phyloP scores from a whole-genome alignment of 139 green algal genomes.

The Chlorella sp. region DNA sequence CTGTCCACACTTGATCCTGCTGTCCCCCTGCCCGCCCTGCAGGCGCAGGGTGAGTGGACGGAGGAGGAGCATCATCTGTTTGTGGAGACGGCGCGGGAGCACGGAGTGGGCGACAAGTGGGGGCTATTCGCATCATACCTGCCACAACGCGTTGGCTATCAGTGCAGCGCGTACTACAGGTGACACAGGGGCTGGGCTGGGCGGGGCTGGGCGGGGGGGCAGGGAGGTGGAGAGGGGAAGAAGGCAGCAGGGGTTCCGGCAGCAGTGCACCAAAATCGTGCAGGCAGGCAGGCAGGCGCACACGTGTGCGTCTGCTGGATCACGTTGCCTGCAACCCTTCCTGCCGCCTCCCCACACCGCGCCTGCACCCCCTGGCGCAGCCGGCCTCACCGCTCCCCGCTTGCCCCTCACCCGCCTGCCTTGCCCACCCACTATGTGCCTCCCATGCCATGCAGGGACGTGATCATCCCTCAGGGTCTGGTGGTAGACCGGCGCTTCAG shows the following conservation, averaged over 20 bases:
- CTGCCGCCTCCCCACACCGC: too few relatives aligned
- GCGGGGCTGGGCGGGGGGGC: background rate
- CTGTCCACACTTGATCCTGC: background rate
- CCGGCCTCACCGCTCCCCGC: too few relatives aligned
- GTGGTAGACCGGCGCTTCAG: slow-evolving; percentile 54
- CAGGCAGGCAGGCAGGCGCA: too few relatives aligned
- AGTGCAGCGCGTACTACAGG: slow-evolving; percentile 75
- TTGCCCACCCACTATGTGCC: too few relatives aligned
- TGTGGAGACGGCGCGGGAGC: slow-evolving; percentile 55
- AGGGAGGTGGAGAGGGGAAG: background rate
- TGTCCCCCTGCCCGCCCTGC: background rate
- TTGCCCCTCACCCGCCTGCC: background rate
- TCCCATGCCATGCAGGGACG: slow-evolving; percentile 31
- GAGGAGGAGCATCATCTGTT: slow-evolving; percentile 73
- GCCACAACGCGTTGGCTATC: slow-evolving; percentile 76
- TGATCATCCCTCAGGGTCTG: slow-evolving; percentile 49
- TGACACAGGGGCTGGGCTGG: background rate
- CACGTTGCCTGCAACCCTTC: too few relatives aligned
- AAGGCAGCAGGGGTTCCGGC: too few relatives aligned
- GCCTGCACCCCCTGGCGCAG: too few relatives aligned
- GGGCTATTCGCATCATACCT: slow-evolving; percentile 80
- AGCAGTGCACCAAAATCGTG: too few relatives aligned
- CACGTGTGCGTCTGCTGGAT: too few relatives aligned
- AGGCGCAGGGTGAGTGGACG: slow-evolving; percentile 32
- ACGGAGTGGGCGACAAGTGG: slow-evolving; percentile 81